Conservation (phyloP, 768 basidiomycete species). For the Sarcomyxa edulis region DNA sequence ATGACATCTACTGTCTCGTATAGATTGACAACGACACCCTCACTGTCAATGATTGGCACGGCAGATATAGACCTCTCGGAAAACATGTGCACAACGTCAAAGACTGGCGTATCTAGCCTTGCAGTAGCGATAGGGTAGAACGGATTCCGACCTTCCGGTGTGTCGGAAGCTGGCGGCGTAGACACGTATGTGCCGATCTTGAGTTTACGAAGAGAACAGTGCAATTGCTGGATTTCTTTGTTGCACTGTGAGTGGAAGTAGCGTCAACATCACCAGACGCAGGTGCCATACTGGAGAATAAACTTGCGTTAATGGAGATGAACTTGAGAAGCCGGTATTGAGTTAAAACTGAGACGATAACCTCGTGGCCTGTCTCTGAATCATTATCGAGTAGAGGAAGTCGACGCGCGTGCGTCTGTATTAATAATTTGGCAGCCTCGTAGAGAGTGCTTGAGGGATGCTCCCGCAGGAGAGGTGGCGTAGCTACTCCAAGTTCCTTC, state of each 20-base stretch:
- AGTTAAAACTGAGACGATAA: constrained; percentile 92
- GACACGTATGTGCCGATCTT: constrained; percentile 92
- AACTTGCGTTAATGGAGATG: constrained; percentile 88
- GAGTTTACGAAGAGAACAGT: constrained; percentile 76
- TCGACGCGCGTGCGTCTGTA: constrained; percentile 92
- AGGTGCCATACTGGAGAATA: not conserved
- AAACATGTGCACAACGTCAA: constrained; percentile 98
- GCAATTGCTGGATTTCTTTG: constrained; percentile 76
- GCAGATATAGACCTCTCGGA: constrained; percentile 93
- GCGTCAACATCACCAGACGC: constrained; percentile 9
- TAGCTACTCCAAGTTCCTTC: constrained; percentile 83
- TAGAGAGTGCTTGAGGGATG: constrained; percentile 86
- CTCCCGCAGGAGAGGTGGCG: constrained; percentile 85
- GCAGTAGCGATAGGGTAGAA: constrained; percentile 92
- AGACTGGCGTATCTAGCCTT: constrained; percentile 85
- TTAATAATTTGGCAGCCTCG: constrained; percentile 85
- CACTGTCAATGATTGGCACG: constrained; percentile 91
- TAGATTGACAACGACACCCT: constrained; percentile 90
- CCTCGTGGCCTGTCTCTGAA: constrained; percentile 89
- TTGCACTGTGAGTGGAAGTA: constrained; percentile 54
- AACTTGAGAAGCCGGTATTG: constrained; percentile 98
- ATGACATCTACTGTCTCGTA: constrained; percentile 99
- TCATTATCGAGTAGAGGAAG: constrained; percentile 92
- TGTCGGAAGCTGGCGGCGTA: constrained; percentile 38
- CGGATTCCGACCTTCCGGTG: constrained; percentile 54